Percentiles rank a stretch among this genome's conserved stretches.
phyloP scores from a whole-genome alignment of 352 stramenopile species.

The Globisporangium canariense region DNA sequence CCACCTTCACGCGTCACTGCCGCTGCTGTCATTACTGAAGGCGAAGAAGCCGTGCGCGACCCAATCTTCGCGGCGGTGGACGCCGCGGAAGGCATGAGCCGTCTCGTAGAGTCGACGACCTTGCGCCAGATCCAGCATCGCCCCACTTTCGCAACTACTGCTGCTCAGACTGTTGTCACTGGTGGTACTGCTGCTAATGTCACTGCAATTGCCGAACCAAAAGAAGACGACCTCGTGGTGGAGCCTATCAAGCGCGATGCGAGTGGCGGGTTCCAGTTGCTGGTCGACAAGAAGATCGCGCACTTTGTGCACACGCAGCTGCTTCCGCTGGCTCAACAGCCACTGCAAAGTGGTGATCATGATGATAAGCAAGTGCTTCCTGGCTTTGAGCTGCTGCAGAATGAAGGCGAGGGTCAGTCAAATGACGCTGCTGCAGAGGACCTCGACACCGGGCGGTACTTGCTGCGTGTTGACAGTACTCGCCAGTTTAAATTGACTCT shows the following conservation, averaged over 20 bases:
- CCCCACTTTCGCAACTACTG: not conserved
- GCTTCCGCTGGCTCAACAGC: not conserved
- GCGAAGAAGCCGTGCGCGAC: not conserved
- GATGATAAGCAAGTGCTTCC: not conserved
- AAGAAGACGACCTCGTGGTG: not conserved
- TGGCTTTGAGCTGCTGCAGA: conserved; percentile 1
- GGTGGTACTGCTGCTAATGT: not conserved
- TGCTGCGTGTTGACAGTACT: conserved; percentile 2
- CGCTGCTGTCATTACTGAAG: not conserved
- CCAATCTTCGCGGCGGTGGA: conserved; percentile 1
- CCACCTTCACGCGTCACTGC: not conserved
- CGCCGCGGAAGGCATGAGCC: conserved; percentile 10
- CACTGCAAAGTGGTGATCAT: not conserved
- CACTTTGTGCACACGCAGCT: conserved; percentile 1
- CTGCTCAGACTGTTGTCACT: not conserved
- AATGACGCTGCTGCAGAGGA: not conserved
- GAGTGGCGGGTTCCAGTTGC: not conserved
- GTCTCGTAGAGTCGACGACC: conserved; percentile 6
- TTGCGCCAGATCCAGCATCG: not conserved
- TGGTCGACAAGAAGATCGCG: conserved; percentile 7
- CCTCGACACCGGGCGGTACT: not conserved
- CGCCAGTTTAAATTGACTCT: not conserved
- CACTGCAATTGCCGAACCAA: not conserved
- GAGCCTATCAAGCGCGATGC: not conserved
- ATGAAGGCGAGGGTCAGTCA: not conserved